Evolutionary conservation across 1,139 yeast genomes (phyloP), one percentile per base, ranked within the genome.

Genomic region (Martiniozyma asiatica): DNA sequence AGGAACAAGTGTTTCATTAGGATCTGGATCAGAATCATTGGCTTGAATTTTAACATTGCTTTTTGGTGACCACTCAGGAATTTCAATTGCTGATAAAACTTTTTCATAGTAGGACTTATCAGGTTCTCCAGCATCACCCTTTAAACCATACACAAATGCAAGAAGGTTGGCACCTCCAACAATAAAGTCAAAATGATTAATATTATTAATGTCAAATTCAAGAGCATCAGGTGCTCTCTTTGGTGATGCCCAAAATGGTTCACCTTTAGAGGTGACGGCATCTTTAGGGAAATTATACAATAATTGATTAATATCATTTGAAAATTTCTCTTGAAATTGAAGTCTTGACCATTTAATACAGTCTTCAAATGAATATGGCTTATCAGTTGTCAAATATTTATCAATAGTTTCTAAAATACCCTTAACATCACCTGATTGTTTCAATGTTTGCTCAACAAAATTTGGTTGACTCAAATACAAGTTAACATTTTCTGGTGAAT

Each of bases 201-300:
- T 65, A 50, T 85, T 74, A 44, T 72, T 61, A 42, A 78, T 64
- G 49, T 85, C 93, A 53, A 89, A 87, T 12, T 44, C 63, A 40
- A 85, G 65, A 14, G 95, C 85, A 27, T 69, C 71, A 33, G 99
- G 99, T 14, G 95, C 94, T 55, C 98, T 76, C 61, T 89, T 89
- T 26, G 97, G 93, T 37, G 97, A 96, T 16, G 94, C 74, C 99
- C 99, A 89, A 59, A 89, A 89, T 42, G 94, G 92, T 22, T 79
- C 87, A 34, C 98, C 98, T 35, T 68, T 68, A 0, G 94, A 75
- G 3, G 96, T 89, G 33, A 69, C 76, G 5, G 97, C 93, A 58
- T 89, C 98, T 39, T 68, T 72, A 18, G 98, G 98, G 69, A 92
- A 92, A 53, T 87, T 87, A 65, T 72, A 89, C 43, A 92, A 66